Evolutionary conservation across 139 green algal genomes (phyloP).

Genomic region (Chlamydomonas sp.): DNA sequence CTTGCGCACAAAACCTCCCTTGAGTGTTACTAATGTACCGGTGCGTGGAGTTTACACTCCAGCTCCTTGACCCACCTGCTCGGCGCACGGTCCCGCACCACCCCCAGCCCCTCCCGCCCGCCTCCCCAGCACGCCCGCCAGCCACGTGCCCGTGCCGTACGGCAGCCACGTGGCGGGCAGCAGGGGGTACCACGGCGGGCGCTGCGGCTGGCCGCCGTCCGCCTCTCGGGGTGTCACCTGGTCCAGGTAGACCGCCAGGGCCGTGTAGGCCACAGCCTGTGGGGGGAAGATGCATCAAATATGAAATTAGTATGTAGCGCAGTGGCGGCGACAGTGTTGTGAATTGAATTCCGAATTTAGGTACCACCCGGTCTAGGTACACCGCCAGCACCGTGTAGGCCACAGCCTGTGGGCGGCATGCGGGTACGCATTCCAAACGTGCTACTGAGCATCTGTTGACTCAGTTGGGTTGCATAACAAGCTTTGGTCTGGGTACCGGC

Average conservation of each 20-base stretch:
- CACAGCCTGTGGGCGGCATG: background rate
- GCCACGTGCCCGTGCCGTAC: background rate
- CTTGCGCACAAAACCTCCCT: background rate
- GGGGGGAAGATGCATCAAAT: background rate
- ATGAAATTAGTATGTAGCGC: background rate
- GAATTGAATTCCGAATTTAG: background rate
- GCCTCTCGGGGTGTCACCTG: slow-evolving; percentile 75
- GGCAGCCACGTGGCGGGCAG: background rate
- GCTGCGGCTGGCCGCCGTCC: slow-evolving; percentile 29
- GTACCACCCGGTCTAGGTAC: background rate
- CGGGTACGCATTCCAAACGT: no score
- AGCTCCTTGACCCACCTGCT: no score
- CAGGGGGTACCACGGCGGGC: slow-evolving; percentile 57
- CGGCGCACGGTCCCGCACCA: no score
- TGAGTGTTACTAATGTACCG: background rate
- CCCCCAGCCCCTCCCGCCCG: no score
- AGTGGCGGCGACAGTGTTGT: no score
- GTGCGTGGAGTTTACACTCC: no score
- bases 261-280: slow-evolving; percentile 62
- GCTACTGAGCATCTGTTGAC: no score
- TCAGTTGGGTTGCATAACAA: no score
- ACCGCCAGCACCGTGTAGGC: background rate
- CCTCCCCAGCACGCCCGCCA: background rate
- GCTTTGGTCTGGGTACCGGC: no score
- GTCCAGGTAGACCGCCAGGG: slow-evolving; percentile 85